Evolutionary conservation across 2,329 filamentous ascomycete genomes (phyloP).

Genomic region (Plectosphaerella plurivora): DNA sequence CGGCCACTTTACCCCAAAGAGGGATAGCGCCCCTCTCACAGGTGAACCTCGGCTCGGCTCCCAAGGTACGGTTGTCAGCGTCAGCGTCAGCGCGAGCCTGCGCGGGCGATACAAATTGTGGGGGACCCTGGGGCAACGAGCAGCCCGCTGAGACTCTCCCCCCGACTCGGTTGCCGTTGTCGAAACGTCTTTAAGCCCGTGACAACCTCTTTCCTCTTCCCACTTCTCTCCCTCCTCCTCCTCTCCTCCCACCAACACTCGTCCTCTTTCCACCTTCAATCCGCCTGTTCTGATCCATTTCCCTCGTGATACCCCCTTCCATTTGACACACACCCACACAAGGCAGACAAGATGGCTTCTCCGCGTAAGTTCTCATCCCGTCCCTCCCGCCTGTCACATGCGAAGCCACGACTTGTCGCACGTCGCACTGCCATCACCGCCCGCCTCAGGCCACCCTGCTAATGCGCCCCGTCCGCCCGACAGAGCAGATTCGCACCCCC

Average conservation of each 20-base stretch:
- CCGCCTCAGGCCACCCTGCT: slow-evolving; percentile 5
- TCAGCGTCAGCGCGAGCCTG: too few relatives aligned
- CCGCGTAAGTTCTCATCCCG: slow-evolving; percentile 58
- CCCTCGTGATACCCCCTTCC: slow-evolving; percentile 6
- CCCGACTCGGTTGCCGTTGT: too few relatives aligned
- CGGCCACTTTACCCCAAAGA: neutral
- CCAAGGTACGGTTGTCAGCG: neutral
- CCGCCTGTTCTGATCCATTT: neutral
- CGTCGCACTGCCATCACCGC: neutral
- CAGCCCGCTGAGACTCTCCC: too few relatives aligned
- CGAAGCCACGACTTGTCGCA: neutral
- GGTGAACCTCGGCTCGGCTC: slow-evolving; percentile 13
- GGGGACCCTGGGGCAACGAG: neutral
- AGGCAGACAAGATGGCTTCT: slow-evolving; percentile 60
- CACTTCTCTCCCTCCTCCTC: neutral
- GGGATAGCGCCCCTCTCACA: slow-evolving; percentile 7
- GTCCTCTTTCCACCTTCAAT: neutral
- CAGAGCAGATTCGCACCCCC: slow-evolving; percentile 85
- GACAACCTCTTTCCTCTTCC: neutral
- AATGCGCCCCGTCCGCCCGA: slow-evolving; percentile 12
- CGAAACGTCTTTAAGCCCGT: neutral
- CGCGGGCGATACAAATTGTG: neutral
- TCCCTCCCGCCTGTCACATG: slow-evolving; percentile 8
- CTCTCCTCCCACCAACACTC: neutral
- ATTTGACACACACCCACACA: slow-evolving; percentile 4